Evolutionary conservation across 495 filamentous ascomycete genomes (phyloP).

Genomic region (Penicillium taxi): DNA sequence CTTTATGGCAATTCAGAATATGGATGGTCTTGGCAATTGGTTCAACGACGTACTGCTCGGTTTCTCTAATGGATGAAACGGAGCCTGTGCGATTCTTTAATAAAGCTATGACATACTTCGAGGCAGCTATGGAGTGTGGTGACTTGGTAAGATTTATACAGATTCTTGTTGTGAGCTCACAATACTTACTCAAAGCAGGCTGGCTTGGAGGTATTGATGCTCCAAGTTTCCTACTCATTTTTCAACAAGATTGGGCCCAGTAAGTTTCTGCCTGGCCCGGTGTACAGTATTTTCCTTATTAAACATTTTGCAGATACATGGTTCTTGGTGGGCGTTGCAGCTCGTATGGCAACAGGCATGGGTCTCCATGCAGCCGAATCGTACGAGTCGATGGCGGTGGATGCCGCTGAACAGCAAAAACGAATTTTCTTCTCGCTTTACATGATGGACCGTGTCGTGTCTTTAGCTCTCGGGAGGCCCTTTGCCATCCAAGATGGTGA

Average conservation of each 20-base stretch:
- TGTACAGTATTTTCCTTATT: background rate
- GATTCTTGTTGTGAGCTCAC: background rate
- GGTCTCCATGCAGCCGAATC: constrained; percentile 22
- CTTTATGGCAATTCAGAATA: constrained; percentile 27
- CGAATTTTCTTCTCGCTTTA: constrained; percentile 35
- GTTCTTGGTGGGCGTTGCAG: constrained; percentile 27
- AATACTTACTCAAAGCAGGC: constrained; percentile 11
- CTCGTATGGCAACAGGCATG: constrained; percentile 29
- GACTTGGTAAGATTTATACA: constrained; percentile 22
- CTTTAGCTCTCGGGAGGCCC: constrained; percentile 31
- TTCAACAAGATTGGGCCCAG: constrained; percentile 38
- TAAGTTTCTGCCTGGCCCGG: constrained; percentile 15
- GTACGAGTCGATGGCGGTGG: constrained; percentile 16
- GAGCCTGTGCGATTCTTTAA: constrained; percentile 30
- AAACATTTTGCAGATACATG: constrained; percentile 20
- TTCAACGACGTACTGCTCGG: constrained; percentile 30
- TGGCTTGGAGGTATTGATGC: constrained; percentile 32
- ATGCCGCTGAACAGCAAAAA: constrained; percentile 27
- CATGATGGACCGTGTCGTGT: constrained; percentile 40
- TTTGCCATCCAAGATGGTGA: constrained; percentile 36
- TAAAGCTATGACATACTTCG: constrained; percentile 32
- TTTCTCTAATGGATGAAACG: constrained; percentile 30
- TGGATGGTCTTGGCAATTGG: constrained; percentile 39
- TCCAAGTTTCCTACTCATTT: constrained; percentile 37
- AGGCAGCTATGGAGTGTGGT: constrained; percentile 27